A percentile compares a stretch with the other conserved stretches of the same genome.
Conservation (phyloP, 1,284 basidiomycete genomes). For the Volvariella volvacea region DNA sequence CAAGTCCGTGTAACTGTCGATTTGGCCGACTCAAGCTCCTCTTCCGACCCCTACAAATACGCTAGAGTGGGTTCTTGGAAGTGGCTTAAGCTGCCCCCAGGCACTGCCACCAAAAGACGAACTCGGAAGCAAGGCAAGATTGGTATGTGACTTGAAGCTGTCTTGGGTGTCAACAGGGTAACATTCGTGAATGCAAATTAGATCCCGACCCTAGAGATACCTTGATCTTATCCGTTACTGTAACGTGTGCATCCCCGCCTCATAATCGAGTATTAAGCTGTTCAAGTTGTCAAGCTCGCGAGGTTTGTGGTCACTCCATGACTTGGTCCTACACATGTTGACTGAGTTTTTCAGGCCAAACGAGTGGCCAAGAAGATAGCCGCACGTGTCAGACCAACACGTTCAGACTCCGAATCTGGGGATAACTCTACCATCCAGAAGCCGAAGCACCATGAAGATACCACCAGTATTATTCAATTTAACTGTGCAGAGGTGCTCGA, state of each 20-base stretch:
- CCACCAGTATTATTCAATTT: constrained; percentile 88
- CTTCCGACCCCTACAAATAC: constrained; percentile 56
- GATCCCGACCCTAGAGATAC: constrained; percentile 70
- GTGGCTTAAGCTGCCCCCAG: constrained; percentile 71
- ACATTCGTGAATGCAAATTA: constrained; percentile 15
- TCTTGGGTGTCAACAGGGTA: constrained; percentile 2
- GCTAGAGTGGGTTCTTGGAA: constrained; percentile 79
- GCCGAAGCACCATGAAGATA: constrained; percentile 55
- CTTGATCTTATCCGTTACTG: constrained; percentile 59
- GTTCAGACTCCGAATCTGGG: constrained; percentile 68
- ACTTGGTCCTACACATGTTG: background rate
- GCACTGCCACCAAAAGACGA: constrained; percentile 76
- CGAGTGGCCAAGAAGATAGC: constrained; percentile 83
- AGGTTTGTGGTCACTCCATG: constrained; percentile 41
- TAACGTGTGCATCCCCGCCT: constrained; percentile 74
- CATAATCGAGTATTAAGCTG: constrained; percentile 77
- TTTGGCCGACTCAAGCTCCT: constrained; percentile 60
- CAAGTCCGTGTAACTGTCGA: constrained; percentile 81
- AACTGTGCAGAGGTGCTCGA: constrained; percentile 92
- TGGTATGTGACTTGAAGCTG: constrained; percentile 35
- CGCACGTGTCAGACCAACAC: constrained; percentile 67
- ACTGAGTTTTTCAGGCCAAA: constrained; percentile 54
- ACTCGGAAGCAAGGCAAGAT: constrained; percentile 84
- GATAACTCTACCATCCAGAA: constrained; percentile 42
- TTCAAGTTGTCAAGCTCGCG: constrained; percentile 77